Evolutionary conservation across 164 flowering plant genomes (phyloP), one percentile per base, ranked within the genome.

Genomic region (Pachysandra terminalis): DNA sequence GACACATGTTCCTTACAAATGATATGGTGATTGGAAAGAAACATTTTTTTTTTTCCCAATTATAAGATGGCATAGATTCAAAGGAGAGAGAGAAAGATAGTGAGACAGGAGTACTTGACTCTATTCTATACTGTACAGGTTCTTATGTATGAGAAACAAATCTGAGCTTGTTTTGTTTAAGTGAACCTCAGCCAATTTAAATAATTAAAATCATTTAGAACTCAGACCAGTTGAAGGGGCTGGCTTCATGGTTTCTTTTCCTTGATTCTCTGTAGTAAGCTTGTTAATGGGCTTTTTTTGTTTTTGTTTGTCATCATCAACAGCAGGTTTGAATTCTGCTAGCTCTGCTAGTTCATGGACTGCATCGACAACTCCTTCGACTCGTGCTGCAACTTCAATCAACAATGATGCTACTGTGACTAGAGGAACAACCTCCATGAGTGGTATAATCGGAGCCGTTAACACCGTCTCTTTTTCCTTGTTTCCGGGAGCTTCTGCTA

Each of bases 371-470:
- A 80, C 61, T 14, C 62, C 73, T 77, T 84, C 88, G 5, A 87
- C 73, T 78, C 91, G 84, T 55, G 80, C 68, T 9, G 87, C 84
- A 17, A 80, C 79, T 78, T 89, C 93, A 22, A 78, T 74, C 70
- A 91, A 64, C 73, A 88, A 27, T 2, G 93, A 76, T 9, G 84
- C 84, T 22, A 79, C 54, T 13, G 91, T 85, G 22, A 81, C 84
- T 23, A 91, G 69, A 10, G 93, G 88, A 32, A 87, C 68, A 41
- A 86, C 68, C 57, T 81, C 88, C 67, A 80, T 65, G 51, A 91
- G 62, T 5, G 82, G 77, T 48, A 75, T 61, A 58, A 56, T 0
- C 8, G 23, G 61, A 5, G 68, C 28, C 5, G 41, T 59, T 17
- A 59, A 22, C 22, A 41, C 28, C 4, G 45, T 61, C 35, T 63